Base-by-base conservation (phyloP, 2,329 filamentous ascomycete species). In the Penicillium janthinellum region DNA sequence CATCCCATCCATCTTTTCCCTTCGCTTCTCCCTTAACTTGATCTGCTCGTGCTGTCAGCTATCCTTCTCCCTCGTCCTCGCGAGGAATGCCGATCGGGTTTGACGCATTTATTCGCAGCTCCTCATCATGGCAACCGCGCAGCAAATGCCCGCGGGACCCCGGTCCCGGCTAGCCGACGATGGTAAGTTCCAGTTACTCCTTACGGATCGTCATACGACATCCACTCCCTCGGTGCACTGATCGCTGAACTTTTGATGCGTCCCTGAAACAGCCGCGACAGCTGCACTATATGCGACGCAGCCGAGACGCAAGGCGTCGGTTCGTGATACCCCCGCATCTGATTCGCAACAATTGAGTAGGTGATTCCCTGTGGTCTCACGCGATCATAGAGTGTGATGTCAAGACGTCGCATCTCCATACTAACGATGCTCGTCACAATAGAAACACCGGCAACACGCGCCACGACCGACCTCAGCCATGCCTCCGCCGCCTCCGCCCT, bases 401-500 rank as follows among this genome's bases (percentile, higher is more conserved):
- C n/a, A 37, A 53, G 28, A 37, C 22, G 17, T 7, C 20, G 37
- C 17, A 22, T 22, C 53, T 20, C 12, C n/a, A 41, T 50, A 52
- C 62, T 54, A 34, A 59, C 49, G 22, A 59, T 64, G 58, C 15
- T 20, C 37, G 11, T 60, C 28, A 34, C 44, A 25, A 38, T 38
- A 74, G 72, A 65, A 48, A 52, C 65, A 57, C 67, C 63, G 56
- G 64, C 60, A n/a, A 66, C 67, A 3, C 65, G 84, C 69, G 90
- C 91, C 12, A 87, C 88, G 3, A 89, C 90, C 39, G 76, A 75
- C 28, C 73, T 81, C 51, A 78, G 78, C 58, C 76, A 80, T 49
- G 78, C 81, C 54, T 91, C 90, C 58, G 91, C 90, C 61, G 85
- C 88, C 64, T 86, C 90, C 57, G 92, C 91, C 54, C 79, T 94